Conservation (phyloP, 225 moss, liverwort and hornwort species). For the Thuidium tamariscinum region DNA sequence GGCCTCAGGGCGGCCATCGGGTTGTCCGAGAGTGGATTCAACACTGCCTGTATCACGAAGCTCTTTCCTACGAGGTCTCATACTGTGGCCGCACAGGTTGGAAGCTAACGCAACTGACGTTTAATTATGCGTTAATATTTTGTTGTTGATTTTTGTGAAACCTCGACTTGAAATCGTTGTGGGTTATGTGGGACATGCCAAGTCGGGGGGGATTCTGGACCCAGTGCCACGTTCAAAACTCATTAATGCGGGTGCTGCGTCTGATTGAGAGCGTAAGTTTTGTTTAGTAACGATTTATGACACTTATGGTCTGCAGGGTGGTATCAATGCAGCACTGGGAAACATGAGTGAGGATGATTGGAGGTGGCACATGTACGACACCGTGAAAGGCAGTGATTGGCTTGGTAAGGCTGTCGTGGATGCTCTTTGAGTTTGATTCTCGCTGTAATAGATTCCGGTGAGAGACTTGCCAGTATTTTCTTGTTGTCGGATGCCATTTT, state of each 20-base stretch:
- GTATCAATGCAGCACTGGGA: conserved; percentile 95
- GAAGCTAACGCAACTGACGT: not conserved
- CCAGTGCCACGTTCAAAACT: not conserved
- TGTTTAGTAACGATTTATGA: not conserved
- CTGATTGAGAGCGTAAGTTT: not conserved
- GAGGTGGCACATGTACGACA: conserved; percentile 99
- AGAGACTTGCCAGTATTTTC: not conserved
- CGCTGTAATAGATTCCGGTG: not conserved
- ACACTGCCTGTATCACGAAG: conserved; percentile 93
- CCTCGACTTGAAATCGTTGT: not conserved
- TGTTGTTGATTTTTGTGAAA: not conserved
- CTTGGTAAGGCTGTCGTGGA: conserved; percentile 34
- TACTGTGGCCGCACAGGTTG: conserved; percentile 89
- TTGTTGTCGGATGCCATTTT: not conserved
- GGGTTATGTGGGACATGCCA: not conserved
- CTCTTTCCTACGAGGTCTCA: conserved; percentile 97
- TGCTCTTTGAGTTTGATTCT: not conserved
- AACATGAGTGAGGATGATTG: conserved; percentile 98
- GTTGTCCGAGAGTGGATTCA: conserved; percentile 81
- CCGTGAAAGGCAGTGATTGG: conserved; percentile 98
- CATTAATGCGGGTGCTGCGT: not conserved
- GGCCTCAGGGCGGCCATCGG: conserved; percentile 94
- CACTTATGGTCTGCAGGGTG: conserved; percentile 47
- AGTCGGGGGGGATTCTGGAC: not conserved
- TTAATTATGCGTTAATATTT: not conserved